phyloP scores from a whole-genome alignment of 805 yeast species.

The Ogataea paraovalis region DNA sequence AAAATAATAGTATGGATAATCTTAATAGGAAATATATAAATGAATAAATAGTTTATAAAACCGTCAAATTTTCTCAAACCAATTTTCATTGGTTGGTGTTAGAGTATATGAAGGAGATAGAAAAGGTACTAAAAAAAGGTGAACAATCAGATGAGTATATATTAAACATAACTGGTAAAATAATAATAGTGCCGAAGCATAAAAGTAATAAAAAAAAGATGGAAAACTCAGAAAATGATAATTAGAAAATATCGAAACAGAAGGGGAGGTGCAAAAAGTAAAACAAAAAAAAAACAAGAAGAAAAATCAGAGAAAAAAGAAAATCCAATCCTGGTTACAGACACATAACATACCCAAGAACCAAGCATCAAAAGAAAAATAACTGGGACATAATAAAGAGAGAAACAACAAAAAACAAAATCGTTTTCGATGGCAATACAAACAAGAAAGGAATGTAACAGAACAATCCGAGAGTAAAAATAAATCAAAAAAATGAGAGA shows the following conservation, averaged over 20 bases:
- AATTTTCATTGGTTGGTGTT: neutral
- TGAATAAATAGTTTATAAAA: neutral
- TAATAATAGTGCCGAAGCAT: neutral
- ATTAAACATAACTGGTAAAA: neutral
- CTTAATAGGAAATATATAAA: neutral
- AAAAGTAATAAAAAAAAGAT: neutral
- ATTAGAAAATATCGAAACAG: neutral
- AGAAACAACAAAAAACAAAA: neutral
- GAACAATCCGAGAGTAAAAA: neutral
- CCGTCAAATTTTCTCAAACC: neutral
- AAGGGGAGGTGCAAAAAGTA: neutral
- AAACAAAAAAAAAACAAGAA: neutral
- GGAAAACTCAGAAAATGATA: neutral
- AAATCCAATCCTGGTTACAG: neutral
- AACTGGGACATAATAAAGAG: neutral
- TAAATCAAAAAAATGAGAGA: neutral
- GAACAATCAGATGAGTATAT: neutral
- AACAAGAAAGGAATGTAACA: neutral
- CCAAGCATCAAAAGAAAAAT: neutral
- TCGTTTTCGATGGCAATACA: slow-evolving; percentile 2
- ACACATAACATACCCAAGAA: neutral
- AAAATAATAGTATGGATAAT: too few species aligned
- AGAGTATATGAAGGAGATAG: too few species aligned
- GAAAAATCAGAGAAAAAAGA: neutral
- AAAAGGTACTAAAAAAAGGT: neutral